Conservation (phyloP, 805 yeast genomes). For the Lachancea kluyveri region DNA sequence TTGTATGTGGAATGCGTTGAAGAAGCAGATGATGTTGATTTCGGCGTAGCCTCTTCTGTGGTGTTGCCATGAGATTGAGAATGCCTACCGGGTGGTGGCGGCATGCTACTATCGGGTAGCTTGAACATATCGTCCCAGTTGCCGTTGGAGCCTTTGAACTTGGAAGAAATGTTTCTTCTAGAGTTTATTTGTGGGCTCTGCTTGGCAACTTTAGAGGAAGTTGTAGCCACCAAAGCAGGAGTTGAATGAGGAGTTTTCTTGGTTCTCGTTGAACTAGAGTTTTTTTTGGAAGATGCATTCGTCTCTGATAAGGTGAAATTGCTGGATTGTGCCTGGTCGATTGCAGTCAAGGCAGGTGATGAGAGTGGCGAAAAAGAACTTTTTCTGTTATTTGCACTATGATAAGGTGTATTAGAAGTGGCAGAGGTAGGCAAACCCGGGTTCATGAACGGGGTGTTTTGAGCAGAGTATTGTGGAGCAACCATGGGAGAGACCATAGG, state of each 20-base stretch:
- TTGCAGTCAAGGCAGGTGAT: conserved; percentile 59
- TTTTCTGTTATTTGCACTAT: neutral
- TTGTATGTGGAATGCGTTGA: conserved; percentile 1
- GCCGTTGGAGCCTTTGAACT: conserved; percentile 10
- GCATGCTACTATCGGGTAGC: conserved; percentile 23
- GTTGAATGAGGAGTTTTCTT: conserved; percentile 15
- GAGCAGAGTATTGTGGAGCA: conserved; percentile 11
- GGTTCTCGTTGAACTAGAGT: conserved; percentile 21
- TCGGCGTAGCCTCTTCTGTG: conserved; percentile 8
- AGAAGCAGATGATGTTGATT: conserved; percentile 6
- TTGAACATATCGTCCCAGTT: conserved; percentile 27
- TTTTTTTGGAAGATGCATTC: conserved; percentile 20
- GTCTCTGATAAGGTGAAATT: conserved; percentile 18
- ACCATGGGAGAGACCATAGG: conserved; percentile 75
- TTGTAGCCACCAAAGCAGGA: conserved; percentile 13
- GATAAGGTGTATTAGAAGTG: conserved; percentile 1
- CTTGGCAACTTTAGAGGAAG: conserved; percentile 28
- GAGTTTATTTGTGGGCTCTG: conserved; percentile 26
- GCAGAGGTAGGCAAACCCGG: conserved; percentile 1
- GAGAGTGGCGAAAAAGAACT: conserved; percentile 48
- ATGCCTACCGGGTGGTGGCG: conserved; percentile 4
- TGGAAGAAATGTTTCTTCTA: conserved; percentile 13
- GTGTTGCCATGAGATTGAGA: conserved; percentile 2
- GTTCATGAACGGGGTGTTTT: conserved; percentile 16
- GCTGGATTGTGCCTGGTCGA: conserved; percentile 16